A percentile compares a stretch with the other conserved stretches of the same genome.
Conservation (phyloP, 2,329 filamentous ascomycete species). For the Exophiala bonariae region DNA sequence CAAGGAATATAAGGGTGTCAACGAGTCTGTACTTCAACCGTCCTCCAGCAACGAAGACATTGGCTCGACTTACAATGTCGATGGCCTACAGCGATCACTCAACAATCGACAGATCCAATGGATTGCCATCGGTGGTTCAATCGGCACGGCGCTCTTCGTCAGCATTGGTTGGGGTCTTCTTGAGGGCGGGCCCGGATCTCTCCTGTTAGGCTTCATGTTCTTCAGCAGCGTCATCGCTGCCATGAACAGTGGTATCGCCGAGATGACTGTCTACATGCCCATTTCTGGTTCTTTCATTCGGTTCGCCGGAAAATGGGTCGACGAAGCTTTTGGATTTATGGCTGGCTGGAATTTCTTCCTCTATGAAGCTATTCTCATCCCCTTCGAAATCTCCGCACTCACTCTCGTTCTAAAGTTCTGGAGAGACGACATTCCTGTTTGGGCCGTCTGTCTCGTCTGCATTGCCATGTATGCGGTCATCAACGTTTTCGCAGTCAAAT, state of each 20-base stretch:
- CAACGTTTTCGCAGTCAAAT: conserved; percentile 68
- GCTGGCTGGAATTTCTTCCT: conserved; percentile 50
- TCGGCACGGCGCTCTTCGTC: conserved; percentile 37
- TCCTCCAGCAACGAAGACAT: background rate
- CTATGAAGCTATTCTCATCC: conserved; percentile 38
- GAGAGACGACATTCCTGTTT: conserved; percentile 37
- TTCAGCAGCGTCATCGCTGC: conserved; percentile 31
- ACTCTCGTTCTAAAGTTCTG: conserved; percentile 40
- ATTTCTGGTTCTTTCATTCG: conserved; percentile 40
- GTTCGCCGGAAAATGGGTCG: conserved; percentile 43
- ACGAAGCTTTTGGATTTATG: conserved; percentile 44
- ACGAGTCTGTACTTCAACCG: background rate
- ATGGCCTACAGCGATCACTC: conserved; percentile 10
- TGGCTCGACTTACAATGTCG: conserved; percentile 1
- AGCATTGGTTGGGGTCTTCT: conserved; percentile 35
- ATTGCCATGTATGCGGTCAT: conserved; percentile 42
- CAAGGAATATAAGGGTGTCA: conserved; percentile 1
- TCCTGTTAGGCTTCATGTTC: conserved; percentile 37
- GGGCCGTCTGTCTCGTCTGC: conserved; percentile 32
- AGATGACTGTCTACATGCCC: conserved; percentile 46
- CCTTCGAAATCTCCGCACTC: conserved; percentile 42
- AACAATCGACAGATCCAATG: conserved; percentile 17
- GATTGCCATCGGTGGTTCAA: conserved; percentile 35
- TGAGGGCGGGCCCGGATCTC: conserved; percentile 34
- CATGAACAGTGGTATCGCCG: conserved; percentile 41